A percentile compares a stretch with the other conserved stretches of the same genome.
phyloP scores from a whole-genome alignment of 202 grass and related monocot genomes.

The Elaeis oleifera region DNA sequence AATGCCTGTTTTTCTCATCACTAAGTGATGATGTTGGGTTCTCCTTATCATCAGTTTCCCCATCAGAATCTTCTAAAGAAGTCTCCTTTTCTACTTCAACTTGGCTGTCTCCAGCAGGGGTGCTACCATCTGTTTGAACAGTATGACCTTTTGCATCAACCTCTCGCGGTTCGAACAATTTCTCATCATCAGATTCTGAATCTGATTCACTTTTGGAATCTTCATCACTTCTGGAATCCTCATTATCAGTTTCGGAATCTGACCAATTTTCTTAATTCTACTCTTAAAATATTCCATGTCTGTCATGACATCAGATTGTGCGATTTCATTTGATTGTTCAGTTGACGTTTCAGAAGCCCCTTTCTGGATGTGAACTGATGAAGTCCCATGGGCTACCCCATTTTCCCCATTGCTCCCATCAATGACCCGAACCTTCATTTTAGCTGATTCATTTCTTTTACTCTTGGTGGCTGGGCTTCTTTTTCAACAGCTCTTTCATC shows the following conservation, averaged over 20 bases:
- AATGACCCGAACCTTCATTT: constrained; percentile 2
- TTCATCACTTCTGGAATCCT: neutral
- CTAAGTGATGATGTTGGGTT: constrained; percentile 23
- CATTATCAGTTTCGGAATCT: constrained; percentile 68
- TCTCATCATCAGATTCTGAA: constrained; percentile 17
- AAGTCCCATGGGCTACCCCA: constrained; percentile 12
- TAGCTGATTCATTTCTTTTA: constrained; percentile 8
- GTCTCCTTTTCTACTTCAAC: constrained; percentile 12
- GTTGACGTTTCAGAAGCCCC: constrained; percentile 14
- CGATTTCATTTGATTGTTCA: constrained; percentile 31
- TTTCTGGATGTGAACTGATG: neutral
- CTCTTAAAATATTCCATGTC: constrained; percentile 88
- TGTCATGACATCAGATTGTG: constrained; percentile 34
- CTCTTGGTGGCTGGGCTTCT: neutral
- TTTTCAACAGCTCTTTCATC: constrained; percentile 23
- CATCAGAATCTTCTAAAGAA: constrained; percentile 10
- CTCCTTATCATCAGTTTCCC: constrained; percentile 11
- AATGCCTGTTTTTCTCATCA: constrained; percentile 73
- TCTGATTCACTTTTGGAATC: constrained; percentile 27
- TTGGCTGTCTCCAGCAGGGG: constrained; percentile 24
- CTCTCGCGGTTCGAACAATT: constrained; percentile 22
- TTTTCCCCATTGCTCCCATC: constrained; percentile 9
- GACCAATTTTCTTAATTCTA: constrained; percentile 90
- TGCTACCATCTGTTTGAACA: constrained; percentile 20
- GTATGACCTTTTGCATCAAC: constrained; percentile 22